Evolutionary conservation across 2,329 filamentous ascomycete genomes (phyloP).

Genomic region (Pyricularia sp.): DNA sequence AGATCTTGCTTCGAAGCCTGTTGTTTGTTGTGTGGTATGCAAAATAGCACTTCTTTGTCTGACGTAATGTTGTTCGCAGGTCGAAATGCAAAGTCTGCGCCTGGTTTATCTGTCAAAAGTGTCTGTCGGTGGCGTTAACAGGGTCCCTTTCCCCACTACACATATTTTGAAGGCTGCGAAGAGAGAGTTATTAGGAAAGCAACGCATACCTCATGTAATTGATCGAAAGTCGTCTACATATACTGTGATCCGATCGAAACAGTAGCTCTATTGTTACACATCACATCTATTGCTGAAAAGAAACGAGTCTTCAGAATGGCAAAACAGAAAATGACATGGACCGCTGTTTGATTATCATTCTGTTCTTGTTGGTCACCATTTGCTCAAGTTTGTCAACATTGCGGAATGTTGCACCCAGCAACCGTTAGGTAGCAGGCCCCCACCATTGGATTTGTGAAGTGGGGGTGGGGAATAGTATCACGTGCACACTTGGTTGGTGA

Average conservation of each 20-base stretch:
- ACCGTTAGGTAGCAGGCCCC: not conserved
- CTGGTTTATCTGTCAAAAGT: slow-evolving; percentile 12
- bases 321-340: not conserved
- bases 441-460: not conserved
- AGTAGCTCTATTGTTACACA: not conserved
- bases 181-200: not conserved
- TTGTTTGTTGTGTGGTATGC: not conserved
- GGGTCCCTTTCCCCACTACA: not conserved
- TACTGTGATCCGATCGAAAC: not conserved
- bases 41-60: slow-evolving; percentile 5
- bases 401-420: not conserved
- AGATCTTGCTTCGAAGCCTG: slow-evolving; percentile 5
- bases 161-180: not conserved
- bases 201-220: not conserved
- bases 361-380: not conserved
- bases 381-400: not conserved
- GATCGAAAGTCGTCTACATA: not conserved
- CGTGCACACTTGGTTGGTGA: not conserved
- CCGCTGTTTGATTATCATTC: not conserved
- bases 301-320: not conserved
- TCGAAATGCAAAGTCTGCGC: slow-evolving; percentile 13
- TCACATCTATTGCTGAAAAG: not conserved
- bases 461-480: not conserved
- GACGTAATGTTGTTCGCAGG: slow-evolving; percentile 14
- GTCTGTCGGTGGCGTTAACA: not conserved